Conservation (phyloP, 2,329 filamentous ascomycete species). For the Podosphaera xanthii region DNA sequence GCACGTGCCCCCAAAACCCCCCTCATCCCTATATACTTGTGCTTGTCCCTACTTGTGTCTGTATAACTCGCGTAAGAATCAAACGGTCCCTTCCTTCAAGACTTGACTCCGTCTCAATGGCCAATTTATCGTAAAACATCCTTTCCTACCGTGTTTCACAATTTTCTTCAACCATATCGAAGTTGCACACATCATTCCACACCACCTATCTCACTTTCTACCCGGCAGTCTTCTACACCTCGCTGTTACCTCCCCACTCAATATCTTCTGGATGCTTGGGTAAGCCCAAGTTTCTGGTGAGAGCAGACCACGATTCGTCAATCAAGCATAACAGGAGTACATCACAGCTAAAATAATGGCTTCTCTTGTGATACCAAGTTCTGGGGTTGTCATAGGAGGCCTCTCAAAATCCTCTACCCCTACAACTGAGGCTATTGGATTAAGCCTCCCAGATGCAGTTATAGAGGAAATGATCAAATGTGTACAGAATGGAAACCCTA, state of each 20-base stretch:
- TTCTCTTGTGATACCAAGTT: conserved; percentile 31
- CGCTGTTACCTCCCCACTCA: not conserved
- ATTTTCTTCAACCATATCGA: not conserved
- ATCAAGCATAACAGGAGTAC: not conserved
- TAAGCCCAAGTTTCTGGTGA: not conserved
- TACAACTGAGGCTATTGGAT: conserved; percentile 24
- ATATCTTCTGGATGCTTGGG: not conserved
- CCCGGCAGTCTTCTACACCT: too few species aligned
- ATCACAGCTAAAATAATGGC: conserved; percentile 20
- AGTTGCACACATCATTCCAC: not conserved
- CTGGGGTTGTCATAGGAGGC: conserved; percentile 31
- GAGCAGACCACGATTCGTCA: not conserved
- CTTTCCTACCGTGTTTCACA: not conserved
- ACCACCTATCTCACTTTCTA: not conserved
- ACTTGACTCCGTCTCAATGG: too few species aligned
- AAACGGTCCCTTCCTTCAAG: not conserved
- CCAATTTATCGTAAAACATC: not conserved
- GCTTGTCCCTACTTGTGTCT: not conserved
- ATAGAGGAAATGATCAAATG: conserved; percentile 40
- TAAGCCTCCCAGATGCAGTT: conserved; percentile 32
- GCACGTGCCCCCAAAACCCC: not conserved
- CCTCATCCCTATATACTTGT: not conserved
- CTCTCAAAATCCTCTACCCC: conserved; percentile 21
- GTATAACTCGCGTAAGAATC: not conserved
- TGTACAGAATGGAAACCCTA: conserved; percentile 30